A percentile compares a stretch with the other conserved stretches of the same genome.
phyloP scores from a whole-genome alignment of 202 grass and related monocot genomes.

The Carex arenaria region DNA sequence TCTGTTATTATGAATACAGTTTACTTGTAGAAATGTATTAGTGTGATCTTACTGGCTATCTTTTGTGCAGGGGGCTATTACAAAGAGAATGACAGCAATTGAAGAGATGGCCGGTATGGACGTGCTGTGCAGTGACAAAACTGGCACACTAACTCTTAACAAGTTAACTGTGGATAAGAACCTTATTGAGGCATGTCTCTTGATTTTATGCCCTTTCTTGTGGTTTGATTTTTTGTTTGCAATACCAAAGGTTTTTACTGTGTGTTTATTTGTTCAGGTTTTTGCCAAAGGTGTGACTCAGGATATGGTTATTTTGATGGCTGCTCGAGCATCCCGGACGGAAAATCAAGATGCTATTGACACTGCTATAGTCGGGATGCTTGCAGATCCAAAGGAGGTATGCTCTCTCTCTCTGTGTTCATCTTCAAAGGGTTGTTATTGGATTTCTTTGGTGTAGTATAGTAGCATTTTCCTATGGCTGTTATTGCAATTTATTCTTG shows the following conservation, averaged over 20 bases:
- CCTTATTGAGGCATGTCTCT: slow-evolving; percentile 51
- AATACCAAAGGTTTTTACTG: background rate
- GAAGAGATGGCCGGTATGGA: slow-evolving; percentile 98
- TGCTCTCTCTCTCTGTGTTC: background rate
- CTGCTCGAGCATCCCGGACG: slow-evolving; percentile 78
- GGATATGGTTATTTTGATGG: slow-evolving; percentile 81
- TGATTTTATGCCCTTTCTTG: background rate
- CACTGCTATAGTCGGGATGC: slow-evolving; percentile 92
- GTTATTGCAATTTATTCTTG: background rate
- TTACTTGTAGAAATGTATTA: background rate
- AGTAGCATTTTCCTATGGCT: background rate
- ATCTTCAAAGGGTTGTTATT: background rate
- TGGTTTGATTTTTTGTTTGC: background rate
- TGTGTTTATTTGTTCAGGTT: slow-evolving; percentile 42
- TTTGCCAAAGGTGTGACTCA: slow-evolving; percentile 66
- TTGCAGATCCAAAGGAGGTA: slow-evolving; percentile 95
- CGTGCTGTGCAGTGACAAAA: slow-evolving; percentile 94
- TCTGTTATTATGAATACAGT: slow-evolving; percentile 2
- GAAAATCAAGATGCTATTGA: slow-evolving; percentile 99
- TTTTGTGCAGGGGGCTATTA: slow-evolving; percentile 70
- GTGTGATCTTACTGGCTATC: slow-evolving; percentile 5
- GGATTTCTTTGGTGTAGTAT: background rate
- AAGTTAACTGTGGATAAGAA: slow-evolving; percentile 85
- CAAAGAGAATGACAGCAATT: slow-evolving; percentile 96
- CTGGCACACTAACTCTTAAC: slow-evolving; percentile 84